phyloP scores from a whole-genome alignment of 2,329 filamentous ascomycete species.

The Podosphaera aphanis region DNA sequence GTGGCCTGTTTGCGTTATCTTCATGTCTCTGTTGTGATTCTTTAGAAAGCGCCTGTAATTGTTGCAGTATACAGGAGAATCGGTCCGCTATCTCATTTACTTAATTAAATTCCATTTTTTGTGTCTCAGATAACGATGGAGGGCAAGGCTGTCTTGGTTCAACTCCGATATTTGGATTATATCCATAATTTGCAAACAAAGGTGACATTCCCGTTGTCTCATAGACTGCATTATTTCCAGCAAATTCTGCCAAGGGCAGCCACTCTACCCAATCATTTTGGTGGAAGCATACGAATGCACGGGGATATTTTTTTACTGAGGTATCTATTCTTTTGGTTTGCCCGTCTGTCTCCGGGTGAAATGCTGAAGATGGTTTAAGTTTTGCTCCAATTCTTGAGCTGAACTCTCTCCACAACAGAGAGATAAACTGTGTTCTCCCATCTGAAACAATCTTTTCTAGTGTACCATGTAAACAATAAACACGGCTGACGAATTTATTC shows the following conservation, averaged over 20 bases:
- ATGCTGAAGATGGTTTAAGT: constrained; percentile 2
- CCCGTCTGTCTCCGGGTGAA: constrained; percentile 6
- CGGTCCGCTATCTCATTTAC: background rate
- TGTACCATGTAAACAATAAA: constrained; percentile 1
- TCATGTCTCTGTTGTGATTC: background rate
- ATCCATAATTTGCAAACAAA: constrained; percentile 5
- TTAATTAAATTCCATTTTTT: background rate
- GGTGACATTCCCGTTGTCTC: constrained; percentile 3
- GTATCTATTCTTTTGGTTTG: too few species aligned
- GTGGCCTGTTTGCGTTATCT: background rate
- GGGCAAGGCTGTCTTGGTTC: background rate
- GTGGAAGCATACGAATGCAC: constrained; percentile 3
- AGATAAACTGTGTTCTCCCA: constrained; percentile 4
- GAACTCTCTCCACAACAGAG: too few species aligned
- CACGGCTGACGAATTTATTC: background rate
- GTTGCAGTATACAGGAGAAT: background rate
- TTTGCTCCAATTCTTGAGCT: constrained; percentile 1
- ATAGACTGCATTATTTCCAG: constrained; percentile 3
- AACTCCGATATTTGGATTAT: constrained; percentile 2
- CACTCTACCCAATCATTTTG: constrained; percentile 5
- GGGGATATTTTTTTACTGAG: too few species aligned
- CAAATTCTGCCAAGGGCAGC: constrained; percentile 6
- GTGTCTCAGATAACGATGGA: background rate
- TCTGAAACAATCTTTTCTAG: constrained; percentile 4
- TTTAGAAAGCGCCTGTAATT: background rate